Evolutionary conservation across 2,329 filamentous ascomycete species (phyloP), one percentile per base, ranked within the genome.

Genomic region (Ophiostoma quercus): DNA sequence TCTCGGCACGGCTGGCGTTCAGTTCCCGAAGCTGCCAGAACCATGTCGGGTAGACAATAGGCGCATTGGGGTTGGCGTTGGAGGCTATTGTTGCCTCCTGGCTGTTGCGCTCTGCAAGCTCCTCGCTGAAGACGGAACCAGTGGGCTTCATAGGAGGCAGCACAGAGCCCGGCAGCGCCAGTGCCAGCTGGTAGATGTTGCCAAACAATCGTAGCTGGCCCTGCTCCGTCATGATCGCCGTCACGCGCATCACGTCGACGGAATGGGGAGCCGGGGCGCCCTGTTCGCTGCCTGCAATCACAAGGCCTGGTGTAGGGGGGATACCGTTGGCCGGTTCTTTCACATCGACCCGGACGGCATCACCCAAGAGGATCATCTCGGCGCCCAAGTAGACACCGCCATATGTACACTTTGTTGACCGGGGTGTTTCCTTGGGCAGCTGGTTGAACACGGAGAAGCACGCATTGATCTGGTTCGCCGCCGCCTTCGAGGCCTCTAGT

Each of bases 281-380:
- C 0, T 19, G 8, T 14, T 65, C 60, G 14, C 8, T 32, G 34
- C 60, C 29, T 8, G 57, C 89, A 1, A n/a, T 4, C n/a, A 34
- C 7, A 5, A 51, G 41, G 37, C 39, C 22, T 43, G 47, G 37
- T 87, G 71, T 92, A 93, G 70, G 93, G 86, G 70, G 93, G 86
- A 75, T 94, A 89, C 22, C 22, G 37, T 39, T 29, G 34, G 51
- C 22, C 34, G 34, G 14, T 12, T 51, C 66, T 29, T 66, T 68
- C 12, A n/a, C 71, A 16, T 74, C 74, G 41, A 78, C 76, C 57
- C 78, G 77, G 29, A 80, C 70, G n/a, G 78, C 75, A 71, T 80
- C 78, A 32, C 76, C 75, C 29, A 78, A 65, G 22, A 75, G 72
- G 32, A 80, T 72, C 76, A 77, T 77, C 74, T 80, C 78, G 25